Conservation (phyloP, 345 rosid genomes). For the Eucalyptus curtisii region DNA sequence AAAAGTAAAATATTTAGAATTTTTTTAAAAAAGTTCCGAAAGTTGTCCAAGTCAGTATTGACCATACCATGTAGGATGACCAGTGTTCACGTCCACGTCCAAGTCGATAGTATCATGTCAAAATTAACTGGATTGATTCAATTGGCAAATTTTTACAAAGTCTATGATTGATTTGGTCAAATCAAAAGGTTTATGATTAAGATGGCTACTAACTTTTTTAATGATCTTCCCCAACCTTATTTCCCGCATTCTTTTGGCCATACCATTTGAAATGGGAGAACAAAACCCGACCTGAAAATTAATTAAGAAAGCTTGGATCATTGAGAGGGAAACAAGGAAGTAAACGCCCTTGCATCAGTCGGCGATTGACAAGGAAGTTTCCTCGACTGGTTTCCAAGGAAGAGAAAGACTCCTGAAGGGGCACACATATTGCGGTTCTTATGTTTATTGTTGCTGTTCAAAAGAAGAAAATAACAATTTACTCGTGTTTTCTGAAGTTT, state of each 20-base stretch:
- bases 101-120: no score
- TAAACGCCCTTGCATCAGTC: not conserved
- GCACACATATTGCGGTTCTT: not conserved
- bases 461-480: not conserved
- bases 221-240: no score
- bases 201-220: rapidly evolving
- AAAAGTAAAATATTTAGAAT: no score
- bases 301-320: not conserved
- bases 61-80: rapidly evolving
- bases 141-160: no score
- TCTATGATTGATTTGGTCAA: no score
- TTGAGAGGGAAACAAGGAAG: not conserved
- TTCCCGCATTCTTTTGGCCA: no score
- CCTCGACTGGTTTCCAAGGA: not conserved
- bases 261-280: not conserved
- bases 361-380: not conserved
- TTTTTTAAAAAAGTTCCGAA: rapidly evolving
- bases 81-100: rapidly evolving
- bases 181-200: no score
- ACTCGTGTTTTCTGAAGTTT: not conserved
- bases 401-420: not conserved
- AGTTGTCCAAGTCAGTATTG: no score
- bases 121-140: no score
- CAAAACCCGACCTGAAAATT: not conserved
- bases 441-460: not conserved